Evolutionary conservation across 75 land plant genomes (phyloP).

Genomic region (Selaginella tamariscina): DNA sequence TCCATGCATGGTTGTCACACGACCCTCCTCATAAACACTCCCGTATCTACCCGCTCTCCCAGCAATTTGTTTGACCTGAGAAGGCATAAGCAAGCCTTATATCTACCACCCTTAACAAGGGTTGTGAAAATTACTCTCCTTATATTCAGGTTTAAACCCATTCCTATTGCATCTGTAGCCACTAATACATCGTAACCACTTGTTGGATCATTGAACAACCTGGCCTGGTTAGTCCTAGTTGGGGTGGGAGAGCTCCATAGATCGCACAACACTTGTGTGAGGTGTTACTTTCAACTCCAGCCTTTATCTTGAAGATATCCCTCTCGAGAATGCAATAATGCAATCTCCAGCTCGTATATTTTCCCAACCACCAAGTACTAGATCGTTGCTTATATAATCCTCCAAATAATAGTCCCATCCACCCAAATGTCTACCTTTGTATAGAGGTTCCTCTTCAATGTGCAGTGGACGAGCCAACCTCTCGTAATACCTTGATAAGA

Average conservation of each 20-base stretch:
- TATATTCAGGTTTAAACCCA: conserved; percentile 10
- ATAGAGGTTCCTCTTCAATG: conserved; percentile 60
- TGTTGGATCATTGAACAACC: conserved; percentile 31
- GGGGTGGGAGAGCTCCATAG: conserved; percentile 11
- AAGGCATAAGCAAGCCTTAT: no score
- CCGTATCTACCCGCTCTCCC: conserved; percentile 96
- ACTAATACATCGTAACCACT: conserved; percentile 11
- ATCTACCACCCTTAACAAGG: no score
- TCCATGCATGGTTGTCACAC: conserved; percentile 53
- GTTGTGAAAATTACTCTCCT: neutral
- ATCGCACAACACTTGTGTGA: neutral
- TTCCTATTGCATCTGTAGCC: conserved; percentile 28
- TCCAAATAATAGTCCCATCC: no score
- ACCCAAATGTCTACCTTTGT: no score
- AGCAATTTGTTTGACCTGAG: conserved; percentile 91
- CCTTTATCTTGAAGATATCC: conserved; percentile 84
- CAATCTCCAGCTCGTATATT: conserved; percentile 83
- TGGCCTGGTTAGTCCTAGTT: conserved; percentile 13
- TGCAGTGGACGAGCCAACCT: conserved; percentile 42
- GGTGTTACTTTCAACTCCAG: conserved; percentile 7
- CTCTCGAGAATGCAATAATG: conserved; percentile 85
- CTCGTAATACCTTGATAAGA: neutral
- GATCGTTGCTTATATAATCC: no score
- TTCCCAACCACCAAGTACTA: no score
- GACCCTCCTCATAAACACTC: conserved; percentile 68